These are phyloP conservation scores for Russula brevipes DNA, from an alignment of 768 basidiomycete genomes.

Conservation along the genomic window DNA sequence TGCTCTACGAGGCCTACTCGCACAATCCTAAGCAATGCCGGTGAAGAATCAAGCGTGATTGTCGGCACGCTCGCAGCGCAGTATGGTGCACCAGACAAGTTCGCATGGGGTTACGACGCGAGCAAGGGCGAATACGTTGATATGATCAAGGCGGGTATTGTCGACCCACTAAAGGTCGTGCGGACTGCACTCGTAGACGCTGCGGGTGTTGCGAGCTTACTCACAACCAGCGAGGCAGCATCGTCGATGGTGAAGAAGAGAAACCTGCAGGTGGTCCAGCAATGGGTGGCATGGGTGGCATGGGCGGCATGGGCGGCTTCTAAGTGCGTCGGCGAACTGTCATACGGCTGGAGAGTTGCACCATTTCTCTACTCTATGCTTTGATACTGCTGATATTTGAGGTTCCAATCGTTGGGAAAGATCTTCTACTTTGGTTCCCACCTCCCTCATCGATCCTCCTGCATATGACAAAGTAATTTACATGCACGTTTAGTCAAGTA, in stretches of 20 bases:
- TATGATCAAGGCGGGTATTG: conserved; percentile 91
- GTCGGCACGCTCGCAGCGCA: conserved; percentile 76
- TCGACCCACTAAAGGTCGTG: conserved; percentile 95
- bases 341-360: background rate
- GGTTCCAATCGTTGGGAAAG: background rate
- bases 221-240: conserved; percentile 89
- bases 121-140: conserved; percentile 88
- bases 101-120: conserved; percentile 86
- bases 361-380: background rate
- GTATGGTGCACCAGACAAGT: conserved; percentile 71
- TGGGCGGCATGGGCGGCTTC: conserved; percentile 58
- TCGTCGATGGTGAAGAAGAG: conserved; percentile 88
- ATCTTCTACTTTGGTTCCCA: background rate
- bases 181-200: conserved; percentile 91
- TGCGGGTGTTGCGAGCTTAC: conserved; percentile 83
- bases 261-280: conserved; percentile 46
- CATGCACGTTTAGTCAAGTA: conserved; percentile 16
- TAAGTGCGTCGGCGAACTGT: conserved; percentile 24
- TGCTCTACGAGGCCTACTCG: conserved; percentile 80
- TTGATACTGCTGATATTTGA: background rate
- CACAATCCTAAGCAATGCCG: conserved; percentile 89
- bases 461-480: conserved; percentile 18
- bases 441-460: background rate
- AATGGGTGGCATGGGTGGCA: conserved; percentile 56
- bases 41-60: conserved; percentile 90